Conservation (phyloP, 1,284 basidiomycete species). For the Ceratobasidium sp. region DNA sequence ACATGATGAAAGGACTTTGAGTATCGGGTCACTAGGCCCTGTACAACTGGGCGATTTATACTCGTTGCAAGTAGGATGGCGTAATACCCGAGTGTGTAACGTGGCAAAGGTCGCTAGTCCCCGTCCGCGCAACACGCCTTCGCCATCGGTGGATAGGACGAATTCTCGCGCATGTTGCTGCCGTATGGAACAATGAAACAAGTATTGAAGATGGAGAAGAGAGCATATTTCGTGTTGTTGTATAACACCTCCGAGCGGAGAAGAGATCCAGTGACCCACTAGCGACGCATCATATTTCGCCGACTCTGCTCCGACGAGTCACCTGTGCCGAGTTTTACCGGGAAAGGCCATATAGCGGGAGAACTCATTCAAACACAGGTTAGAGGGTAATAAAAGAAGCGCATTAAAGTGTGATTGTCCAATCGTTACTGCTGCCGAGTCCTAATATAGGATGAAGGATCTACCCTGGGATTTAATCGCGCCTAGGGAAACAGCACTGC, state of each 20-base stretch:
- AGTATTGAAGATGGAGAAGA: neutral
- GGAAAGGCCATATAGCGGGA: constrained; percentile 1
- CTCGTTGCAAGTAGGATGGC: neutral
- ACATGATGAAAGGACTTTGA: neutral
- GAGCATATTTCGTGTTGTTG: neutral
- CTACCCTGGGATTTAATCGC: too few relatives aligned
- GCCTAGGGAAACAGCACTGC: too few relatives aligned
- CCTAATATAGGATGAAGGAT: too few relatives aligned
- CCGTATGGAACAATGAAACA: neutral
- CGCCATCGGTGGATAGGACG: neutral
- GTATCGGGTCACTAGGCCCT: neutral
- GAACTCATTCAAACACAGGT: neutral
- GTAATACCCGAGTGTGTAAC: neutral
- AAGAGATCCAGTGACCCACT: neutral
- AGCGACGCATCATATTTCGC: neutral
- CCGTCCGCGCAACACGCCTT: neutral
- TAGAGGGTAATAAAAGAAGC: too few relatives aligned
- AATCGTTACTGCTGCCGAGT: too few relatives aligned
- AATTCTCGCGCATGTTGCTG: neutral
- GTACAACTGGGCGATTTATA: neutral
- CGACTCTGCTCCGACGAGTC: constrained; percentile 7
- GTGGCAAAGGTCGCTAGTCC: neutral
- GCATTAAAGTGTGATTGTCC: too few relatives aligned
- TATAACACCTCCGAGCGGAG: neutral
- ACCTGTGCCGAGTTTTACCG: constrained; percentile 8